Base-by-base conservation (phyloP, 257 asterid genomes). In the Ligustrum vulgare region DNA sequence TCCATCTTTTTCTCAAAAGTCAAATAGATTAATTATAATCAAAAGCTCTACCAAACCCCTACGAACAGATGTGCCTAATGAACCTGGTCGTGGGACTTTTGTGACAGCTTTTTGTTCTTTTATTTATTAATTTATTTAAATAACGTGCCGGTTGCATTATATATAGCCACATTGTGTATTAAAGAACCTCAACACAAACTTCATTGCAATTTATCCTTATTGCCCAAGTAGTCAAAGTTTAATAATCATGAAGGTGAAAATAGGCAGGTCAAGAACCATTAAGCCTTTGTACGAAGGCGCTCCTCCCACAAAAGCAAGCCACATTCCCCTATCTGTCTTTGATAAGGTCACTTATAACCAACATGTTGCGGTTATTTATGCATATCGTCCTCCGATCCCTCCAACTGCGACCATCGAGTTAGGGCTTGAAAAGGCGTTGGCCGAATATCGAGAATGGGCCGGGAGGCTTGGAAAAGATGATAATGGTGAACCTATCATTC, bases 371-470 rank as follows among this genome's bases (percentile, higher is more conserved):
- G 71, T 93, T 35, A 84, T 93, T 3, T 93, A 90, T 2, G 96
- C 95, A 5, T 93, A 91, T 75, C 91, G 82, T 66, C 93, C 97
- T 0, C 98, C 97, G 0, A 90, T 87, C 49, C 89, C 96, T 7
- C 79, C 90, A 31, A 93, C 77, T 49, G 49, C 70, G 0, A 64
- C 82, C 45, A 79, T 93, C 0, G 93, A 88, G 81, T 58, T 68
- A 3, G 98, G 98, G 56, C 87, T 91, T 0, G 78, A 86, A 31
- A 91, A 84, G 82, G 95, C 93, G 0, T 67, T 93, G 54, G 82
- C 87, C 0, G 83, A 25, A 49, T 93, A 89, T 49, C 86, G 96
- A 3, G 93, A 86, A 72, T 90, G 95, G 95, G 97, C 95, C 0
- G 97, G 97, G 51, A 80, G 96, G 84, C 88, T 93, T 16, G 83